Evolutionary conservation across 2,329 filamentous ascomycete species (phyloP), one percentile per base, ranked within the genome.

Genomic region (Parasarocladium wereldwijsianum): DNA sequence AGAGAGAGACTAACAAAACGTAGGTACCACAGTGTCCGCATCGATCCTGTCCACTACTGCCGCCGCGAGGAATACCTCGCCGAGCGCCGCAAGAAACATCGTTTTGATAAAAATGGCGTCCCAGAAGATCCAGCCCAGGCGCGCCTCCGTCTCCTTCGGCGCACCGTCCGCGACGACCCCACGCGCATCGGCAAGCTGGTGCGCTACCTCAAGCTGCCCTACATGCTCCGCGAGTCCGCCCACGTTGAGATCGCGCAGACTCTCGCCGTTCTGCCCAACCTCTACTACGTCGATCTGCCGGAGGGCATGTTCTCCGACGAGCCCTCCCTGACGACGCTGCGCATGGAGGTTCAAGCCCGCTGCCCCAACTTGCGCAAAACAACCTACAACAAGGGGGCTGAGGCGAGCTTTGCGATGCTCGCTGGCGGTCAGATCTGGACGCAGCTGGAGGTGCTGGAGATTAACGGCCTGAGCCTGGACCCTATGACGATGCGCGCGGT

Each of bases 1-100:
- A n/a, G n/a, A n/a, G n/a, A n/a, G n/a, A n/a, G n/a, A 8, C 11
- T 15, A 17, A 16, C 10, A 15, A 20, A 13, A 22, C 26, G 20
- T 43, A 92, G 83, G 40, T 93, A 92, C 51, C 76, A 77, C 44
- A 86, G 84, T 59, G 76, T 96, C 40, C 81, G 86, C 35, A 90
- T 96, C 50, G 87, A 96, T 50, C 71, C 81, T 12, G 86, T 94
- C 18, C 87, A 96, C 55, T 94, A 93, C 57, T 96, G 87, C 60
- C 74, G 80, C 39, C 77, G 81, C 43, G 87, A 96, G 54, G 76
- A 81, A 35, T 62, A 79, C 42, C 70, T 93, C 20, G 71, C 81
- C 31, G 82, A 87, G 42, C 75, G 70, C 50, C 78, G 86, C 38
- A 75, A 75, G 37, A 70, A 69, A 35, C 76, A 75, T 20, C 71